These are phyloP conservation scores for Collybiopsis luxurians DNA, from an alignment of 768 basidiomycete genomes.

Conservation along the genomic window DNA sequence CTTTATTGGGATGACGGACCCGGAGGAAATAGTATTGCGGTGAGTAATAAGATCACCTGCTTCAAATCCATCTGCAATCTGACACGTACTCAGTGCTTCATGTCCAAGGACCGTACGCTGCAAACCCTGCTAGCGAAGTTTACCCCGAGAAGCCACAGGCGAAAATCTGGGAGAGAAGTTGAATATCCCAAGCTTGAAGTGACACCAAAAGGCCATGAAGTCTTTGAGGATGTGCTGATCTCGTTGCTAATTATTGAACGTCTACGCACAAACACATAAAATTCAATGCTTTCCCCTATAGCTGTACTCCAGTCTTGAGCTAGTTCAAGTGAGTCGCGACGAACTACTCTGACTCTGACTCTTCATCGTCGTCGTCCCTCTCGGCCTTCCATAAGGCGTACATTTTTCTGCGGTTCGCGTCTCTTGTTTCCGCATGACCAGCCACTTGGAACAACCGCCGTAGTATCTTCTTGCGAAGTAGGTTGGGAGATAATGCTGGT, in stretches of 20 bases:
- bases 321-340: too few species aligned
- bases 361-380: conserved; percentile 43
- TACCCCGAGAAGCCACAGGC: conserved; percentile 29
- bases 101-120: conserved; percentile 33
- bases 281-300: not conserved
- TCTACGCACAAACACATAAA: conserved; percentile 31
- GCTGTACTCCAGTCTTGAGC: too few species aligned
- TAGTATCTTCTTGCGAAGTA: conserved; percentile 56
- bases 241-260: conserved; percentile 40
- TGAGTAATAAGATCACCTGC: conserved; percentile 4
- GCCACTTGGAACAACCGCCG: conserved; percentile 70
- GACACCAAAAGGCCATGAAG: conserved; percentile 35
- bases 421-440: conserved; percentile 68
- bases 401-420: conserved; percentile 78
- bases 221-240: conserved; percentile 40
- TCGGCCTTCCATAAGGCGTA: conserved; percentile 77
- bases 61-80: not conserved
- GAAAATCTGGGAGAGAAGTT: conserved; percentile 30
- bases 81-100: conserved; percentile 31
- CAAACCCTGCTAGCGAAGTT: conserved; percentile 36
- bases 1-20: conserved; percentile 35
- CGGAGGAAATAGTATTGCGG: conserved; percentile 22
- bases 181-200: conserved; percentile 35
- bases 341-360: not conserved
- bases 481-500: conserved; percentile 27